These are phyloP conservation scores for Kandelia obovata DNA, from an alignment of 345 rosid species.

Conservation along the genomic window DNA sequence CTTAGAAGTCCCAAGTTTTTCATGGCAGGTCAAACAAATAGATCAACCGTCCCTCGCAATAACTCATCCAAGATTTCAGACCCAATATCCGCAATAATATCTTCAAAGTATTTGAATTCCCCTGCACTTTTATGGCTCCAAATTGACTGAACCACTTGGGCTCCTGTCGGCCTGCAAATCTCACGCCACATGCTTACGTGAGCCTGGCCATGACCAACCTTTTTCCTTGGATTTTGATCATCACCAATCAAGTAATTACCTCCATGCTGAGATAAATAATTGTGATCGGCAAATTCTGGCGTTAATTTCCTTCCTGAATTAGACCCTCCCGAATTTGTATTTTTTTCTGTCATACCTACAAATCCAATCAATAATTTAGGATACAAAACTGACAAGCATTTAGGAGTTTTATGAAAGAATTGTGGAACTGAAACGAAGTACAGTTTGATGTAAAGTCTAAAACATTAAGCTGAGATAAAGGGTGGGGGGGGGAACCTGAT, in stretches of 20 bases:
- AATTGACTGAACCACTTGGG: slow-evolving; percentile 19
- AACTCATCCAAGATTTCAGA: slow-evolving; percentile 31
- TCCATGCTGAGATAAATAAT: not conserved
- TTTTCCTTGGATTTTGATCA: slow-evolving; percentile 14
- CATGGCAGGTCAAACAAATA: slow-evolving; percentile 15
- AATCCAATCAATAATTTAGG: not conserved
- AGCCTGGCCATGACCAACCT: slow-evolving; percentile 8
- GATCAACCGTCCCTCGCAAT: slow-evolving; percentile 38
- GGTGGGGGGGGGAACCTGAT: slow-evolving; percentile 34
- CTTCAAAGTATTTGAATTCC: slow-evolving; percentile 33
- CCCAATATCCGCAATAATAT: slow-evolving; percentile 34
- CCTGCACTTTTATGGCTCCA: slow-evolving; percentile 18
- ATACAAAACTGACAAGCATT: not conserved
- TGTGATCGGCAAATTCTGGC: slow-evolving; percentile 23
- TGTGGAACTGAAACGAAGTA: not conserved
- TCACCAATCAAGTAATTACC: slow-evolving; percentile 14
- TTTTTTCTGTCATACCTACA: slow-evolving; percentile 20
- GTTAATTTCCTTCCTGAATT: slow-evolving; percentile 30
- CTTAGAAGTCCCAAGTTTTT: slow-evolving; percentile 20
- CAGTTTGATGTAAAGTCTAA: not conserved
- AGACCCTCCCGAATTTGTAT: slow-evolving; percentile 11
- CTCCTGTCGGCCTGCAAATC: slow-evolving; percentile 23
- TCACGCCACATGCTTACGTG: slow-evolving; percentile 23
- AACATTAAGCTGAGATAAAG: not conserved
- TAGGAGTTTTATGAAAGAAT: not conserved